phyloP scores from a whole-genome alignment of 805 yeast genomes.

The Candida michaelii region DNA sequence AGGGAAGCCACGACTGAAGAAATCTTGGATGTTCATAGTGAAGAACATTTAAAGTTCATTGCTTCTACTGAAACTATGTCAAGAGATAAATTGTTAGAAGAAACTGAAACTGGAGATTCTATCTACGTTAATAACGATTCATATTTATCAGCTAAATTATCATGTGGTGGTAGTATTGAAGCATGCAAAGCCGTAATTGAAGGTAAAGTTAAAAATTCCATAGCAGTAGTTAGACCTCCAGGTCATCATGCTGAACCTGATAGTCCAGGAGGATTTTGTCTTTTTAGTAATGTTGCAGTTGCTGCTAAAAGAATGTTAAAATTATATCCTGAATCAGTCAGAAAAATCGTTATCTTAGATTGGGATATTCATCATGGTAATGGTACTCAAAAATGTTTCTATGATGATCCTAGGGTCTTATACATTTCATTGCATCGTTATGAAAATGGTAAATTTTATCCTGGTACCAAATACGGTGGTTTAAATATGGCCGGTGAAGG shows the following conservation, averaged over 20 bases:
- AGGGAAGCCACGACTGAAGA: constrained; percentile 88
- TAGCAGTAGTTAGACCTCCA: constrained; percentile 97
- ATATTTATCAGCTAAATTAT: constrained; percentile 77
- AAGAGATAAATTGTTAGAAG: constrained; percentile 71
- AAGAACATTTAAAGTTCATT: constrained; percentile 73
- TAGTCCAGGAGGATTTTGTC: constrained; percentile 94
- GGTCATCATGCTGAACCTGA: constrained; percentile 99
- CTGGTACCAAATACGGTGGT: constrained; percentile 87
- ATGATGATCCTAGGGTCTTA: constrained; percentile 83
- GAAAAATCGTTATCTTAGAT: constrained; percentile 80
- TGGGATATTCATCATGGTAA: constrained; percentile 99
- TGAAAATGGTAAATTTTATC: constrained; percentile 89
- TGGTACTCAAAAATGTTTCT: constrained; percentile 93
- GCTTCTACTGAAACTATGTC: constrained; percentile 76
- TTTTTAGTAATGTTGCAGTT: constrained; percentile 94
- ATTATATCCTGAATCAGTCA: constrained; percentile 83
- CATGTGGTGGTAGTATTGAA: constrained; percentile 97
- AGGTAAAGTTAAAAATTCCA: constrained; percentile 83
- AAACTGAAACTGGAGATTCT: constrained; percentile 90
- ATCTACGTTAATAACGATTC: constrained; percentile 94
- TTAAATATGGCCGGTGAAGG: constrained; percentile 83
- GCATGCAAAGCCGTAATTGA: constrained; percentile 95
- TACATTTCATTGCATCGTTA: constrained; percentile 91
- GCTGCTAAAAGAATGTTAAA: constrained; percentile 86
- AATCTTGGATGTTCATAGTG: constrained; percentile 80